These are phyloP conservation scores for Cryoendolithus antarcticus DNA, from an alignment of 2,329 filamentous ascomycete species.

Conservation along the genomic window DNA sequence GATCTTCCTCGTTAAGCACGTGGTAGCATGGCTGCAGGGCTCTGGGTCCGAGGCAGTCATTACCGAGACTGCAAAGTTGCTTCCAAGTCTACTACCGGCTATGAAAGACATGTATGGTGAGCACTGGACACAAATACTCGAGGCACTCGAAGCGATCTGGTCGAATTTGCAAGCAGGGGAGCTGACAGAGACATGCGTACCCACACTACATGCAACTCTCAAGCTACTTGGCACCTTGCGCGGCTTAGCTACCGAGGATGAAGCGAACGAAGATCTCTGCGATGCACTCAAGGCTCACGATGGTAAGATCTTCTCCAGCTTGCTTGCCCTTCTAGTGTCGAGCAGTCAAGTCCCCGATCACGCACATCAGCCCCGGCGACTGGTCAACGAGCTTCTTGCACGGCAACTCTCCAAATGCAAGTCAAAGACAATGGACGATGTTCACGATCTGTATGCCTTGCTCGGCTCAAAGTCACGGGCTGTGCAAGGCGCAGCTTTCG, in stretches of 20 bases:
- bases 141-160: constrained; percentile 27
- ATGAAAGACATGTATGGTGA: constrained; percentile 76
- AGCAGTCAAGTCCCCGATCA: constrained; percentile 35
- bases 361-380: constrained; percentile 54
- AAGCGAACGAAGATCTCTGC: constrained; percentile 77
- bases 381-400: constrained; percentile 63
- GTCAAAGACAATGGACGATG: constrained; percentile 47
- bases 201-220: constrained; percentile 55
- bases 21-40: constrained; percentile 57
- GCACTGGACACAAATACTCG: constrained; percentile 56
- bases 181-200: constrained; percentile 12
- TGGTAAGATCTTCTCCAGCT: constrained; percentile 41
- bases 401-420: constrained; percentile 56
- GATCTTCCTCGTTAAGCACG: constrained; percentile 70
- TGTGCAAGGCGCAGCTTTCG: constrained; percentile 71
- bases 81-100: constrained; percentile 52
- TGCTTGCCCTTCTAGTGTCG: constrained; percentile 52
- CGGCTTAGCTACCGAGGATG: constrained; percentile 41
- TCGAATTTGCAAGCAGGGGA: constrained; percentile 4
- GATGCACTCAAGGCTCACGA: constrained; percentile 57
- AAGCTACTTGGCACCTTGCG: constrained; percentile 56
- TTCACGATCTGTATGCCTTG: constrained; percentile 60
- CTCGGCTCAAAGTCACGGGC: constrained; percentile 62
- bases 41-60: constrained; percentile 37
- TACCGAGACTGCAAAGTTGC: constrained; percentile 43